A percentile compares a stretch with the other conserved stretches of the same genome.
phyloP scores from a whole-genome alignment of 2,329 filamentous ascomycete genomes.

The Colletotrichum siamense region DNA sequence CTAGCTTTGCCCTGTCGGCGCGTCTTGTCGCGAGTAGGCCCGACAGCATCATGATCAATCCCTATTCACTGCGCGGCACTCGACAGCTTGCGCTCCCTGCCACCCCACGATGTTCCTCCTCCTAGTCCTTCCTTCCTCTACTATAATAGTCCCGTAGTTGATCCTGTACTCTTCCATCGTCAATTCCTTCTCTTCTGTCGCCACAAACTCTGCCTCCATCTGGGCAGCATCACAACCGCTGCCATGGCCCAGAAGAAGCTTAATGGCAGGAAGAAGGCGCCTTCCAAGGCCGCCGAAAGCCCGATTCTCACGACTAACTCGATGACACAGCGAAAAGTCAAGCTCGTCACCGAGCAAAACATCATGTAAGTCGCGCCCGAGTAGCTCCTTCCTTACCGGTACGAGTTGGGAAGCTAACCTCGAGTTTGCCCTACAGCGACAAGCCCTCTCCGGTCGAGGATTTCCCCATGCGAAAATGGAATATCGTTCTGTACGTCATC shows the following conservation, averaged over 20 bases:
- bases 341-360: constrained; percentile 91
- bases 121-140: not conserved
- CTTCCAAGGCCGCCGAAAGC: not conserved
- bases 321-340: constrained; percentile 78
- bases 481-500: constrained; percentile 81
- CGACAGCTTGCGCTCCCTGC: not conserved
- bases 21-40: not conserved
- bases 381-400: not conserved
- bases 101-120: not conserved
- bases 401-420: constrained; percentile 22
- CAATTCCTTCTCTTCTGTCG: not conserved
- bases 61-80: not conserved
- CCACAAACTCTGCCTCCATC: not conserved
- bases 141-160: not conserved
- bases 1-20: not conserved
- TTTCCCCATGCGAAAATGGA: constrained; percentile 94
- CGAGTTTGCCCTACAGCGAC: constrained; percentile 54
- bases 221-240: not conserved
- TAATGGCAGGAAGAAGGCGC: not conserved
- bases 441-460: constrained; percentile 84
- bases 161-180: not conserved
- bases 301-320: constrained; percentile 2
- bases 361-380: constrained; percentile 67
- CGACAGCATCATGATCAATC: not conserved
- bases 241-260: not conserved